Conservation (phyloP, 192 early-diverging fungal species). For the Backusella psychrophila region DNA sequence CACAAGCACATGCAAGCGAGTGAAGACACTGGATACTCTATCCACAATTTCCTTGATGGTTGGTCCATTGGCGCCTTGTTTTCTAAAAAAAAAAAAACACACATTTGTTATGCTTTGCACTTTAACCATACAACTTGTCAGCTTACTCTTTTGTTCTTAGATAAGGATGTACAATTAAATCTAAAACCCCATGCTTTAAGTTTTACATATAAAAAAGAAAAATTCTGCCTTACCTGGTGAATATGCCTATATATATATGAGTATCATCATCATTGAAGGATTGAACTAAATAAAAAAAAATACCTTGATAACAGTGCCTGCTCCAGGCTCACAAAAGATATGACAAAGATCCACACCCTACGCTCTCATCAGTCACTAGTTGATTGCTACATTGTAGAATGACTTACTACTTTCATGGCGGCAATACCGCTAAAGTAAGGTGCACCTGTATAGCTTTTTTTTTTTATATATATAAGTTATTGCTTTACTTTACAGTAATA, state of each 20-base stretch:
- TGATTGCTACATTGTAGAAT: not conserved
- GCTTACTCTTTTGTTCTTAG: constrained; percentile 48
- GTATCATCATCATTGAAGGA: not conserved
- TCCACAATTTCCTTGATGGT: constrained; percentile 40
- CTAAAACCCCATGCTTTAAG: constrained; percentile 14
- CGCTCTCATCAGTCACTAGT: not conserved
- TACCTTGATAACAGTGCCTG: constrained; percentile 75
- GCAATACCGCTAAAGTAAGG: constrained; percentile 85
- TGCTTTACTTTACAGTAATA: not conserved
- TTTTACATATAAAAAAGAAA: not conserved
- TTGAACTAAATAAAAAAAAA: not conserved
- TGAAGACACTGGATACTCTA: constrained; percentile 51
- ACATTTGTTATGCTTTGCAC: too few relatives aligned
- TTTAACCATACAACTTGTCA: too few relatives aligned
- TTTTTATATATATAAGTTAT: not conserved
- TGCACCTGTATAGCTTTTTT: constrained; percentile 80
- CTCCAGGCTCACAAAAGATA: constrained; percentile 81
- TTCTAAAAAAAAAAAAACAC: not conserved
- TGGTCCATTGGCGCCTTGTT: not conserved
- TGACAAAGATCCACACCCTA: constrained; percentile 82
- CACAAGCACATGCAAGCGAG: constrained; percentile 80
- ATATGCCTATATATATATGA: constrained; percentile 31
- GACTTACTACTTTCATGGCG: constrained; percentile 64
- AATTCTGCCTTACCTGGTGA: constrained; percentile 34
- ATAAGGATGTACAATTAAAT: constrained; percentile 94